Conservation (phyloP, 192 early-diverging fungal genomes). For the Coemansia sp. region DNA sequence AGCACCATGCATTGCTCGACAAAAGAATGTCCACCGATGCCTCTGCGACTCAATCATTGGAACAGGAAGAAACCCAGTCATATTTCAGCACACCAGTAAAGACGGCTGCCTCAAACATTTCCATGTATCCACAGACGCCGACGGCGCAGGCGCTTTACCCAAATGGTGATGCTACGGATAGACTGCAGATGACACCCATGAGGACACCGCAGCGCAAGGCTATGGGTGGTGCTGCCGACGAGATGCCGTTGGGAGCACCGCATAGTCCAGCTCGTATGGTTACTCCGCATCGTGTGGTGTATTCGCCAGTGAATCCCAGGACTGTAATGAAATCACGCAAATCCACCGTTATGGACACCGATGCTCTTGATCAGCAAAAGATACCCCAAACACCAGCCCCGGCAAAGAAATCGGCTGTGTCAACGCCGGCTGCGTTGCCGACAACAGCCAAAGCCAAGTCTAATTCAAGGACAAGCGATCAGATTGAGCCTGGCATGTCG, state of each 20-base stretch:
- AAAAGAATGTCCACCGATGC: no score
- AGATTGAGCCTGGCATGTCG: not conserved
- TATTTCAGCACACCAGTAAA: no score
- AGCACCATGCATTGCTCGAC: no score
- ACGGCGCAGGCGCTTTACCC: no score
- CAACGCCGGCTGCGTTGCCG: no score
- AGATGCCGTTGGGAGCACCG: no score
- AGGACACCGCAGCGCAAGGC: conserved; percentile 10
- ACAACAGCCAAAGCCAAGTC: not conserved
- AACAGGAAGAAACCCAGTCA: no score
- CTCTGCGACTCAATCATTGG: no score
- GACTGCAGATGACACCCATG: not conserved
- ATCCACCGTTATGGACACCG: not conserved
- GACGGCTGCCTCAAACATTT: no score
- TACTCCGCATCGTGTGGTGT: conserved; percentile 47
- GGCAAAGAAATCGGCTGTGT: no score
- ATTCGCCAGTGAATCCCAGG: conserved; percentile 29
- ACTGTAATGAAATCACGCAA: conserved; percentile 6
- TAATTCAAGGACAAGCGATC: conserved; percentile 1
- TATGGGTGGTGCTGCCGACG: not conserved
- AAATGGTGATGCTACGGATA: not conserved
- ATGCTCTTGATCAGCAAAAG: no score
- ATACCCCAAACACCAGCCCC: not conserved
- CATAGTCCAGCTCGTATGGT: conserved; percentile 36
- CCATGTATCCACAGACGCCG: no score